Percentiles rank a stretch among this genome's conserved stretches.
phyloP scores from a whole-genome alignment of 352 stramenopile genomes.

The Phytophthora colocasiae region DNA sequence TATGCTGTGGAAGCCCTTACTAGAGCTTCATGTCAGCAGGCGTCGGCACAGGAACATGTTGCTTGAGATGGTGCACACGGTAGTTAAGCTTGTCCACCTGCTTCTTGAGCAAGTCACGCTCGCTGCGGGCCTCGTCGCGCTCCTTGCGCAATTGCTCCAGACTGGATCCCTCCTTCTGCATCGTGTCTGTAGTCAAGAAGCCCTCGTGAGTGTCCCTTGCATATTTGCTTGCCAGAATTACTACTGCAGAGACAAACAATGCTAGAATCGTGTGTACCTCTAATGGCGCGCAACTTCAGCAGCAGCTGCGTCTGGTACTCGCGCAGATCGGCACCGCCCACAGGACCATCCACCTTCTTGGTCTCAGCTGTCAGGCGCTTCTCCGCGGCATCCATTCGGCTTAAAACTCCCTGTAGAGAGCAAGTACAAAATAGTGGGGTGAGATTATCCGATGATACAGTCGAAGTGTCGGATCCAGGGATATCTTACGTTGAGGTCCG shows the following conservation, averaged over 20 bases:
- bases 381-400: slow-evolving; percentile 56
- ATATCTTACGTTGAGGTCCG: slow-evolving; percentile 41
- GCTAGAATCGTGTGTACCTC: slow-evolving; percentile 20
- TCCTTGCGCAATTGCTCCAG: slow-evolving; percentile 69
- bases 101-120: slow-evolving; percentile 71
- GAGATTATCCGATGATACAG: not conserved
- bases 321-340: slow-evolving; percentile 68
- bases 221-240: not conserved
- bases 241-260: not conserved
- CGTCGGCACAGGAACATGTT: slow-evolving; percentile 61
- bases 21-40: slow-evolving; percentile 34
- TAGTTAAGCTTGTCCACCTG: slow-evolving; percentile 86
- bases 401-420: slow-evolving; percentile 49
- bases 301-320: slow-evolving; percentile 77
- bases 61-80: slow-evolving; percentile 77
- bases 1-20: not conserved
- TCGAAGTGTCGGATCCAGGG: no score
- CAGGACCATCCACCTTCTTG: slow-evolving; percentile 57
- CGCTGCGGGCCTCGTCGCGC: slow-evolving; percentile 59
- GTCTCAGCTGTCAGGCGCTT: slow-evolving; percentile 44
- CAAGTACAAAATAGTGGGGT: slow-evolving; percentile 2
- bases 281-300: slow-evolving; percentile 63
- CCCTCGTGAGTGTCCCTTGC: no score
- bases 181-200: slow-evolving; percentile 49
- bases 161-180: slow-evolving; percentile 67